Percentiles rank a stretch among this genome's conserved stretches.
phyloP scores from a whole-genome alignment of 495 filamentous ascomycete genomes.

The Friedmanniomyces endolithicus region DNA sequence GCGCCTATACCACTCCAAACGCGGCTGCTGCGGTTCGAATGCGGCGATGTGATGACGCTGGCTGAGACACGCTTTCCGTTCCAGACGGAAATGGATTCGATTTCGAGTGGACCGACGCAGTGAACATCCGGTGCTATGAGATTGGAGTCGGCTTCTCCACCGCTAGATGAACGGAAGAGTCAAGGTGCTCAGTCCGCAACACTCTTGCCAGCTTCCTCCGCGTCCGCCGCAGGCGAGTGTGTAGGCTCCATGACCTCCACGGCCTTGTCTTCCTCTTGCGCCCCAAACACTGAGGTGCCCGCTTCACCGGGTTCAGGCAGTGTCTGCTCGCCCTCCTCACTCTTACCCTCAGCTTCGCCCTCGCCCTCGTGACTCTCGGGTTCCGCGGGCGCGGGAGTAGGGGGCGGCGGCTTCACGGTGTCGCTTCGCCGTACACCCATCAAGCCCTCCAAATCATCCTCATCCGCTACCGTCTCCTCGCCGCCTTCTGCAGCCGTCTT shows the following conservation, averaged over 20 bases:
- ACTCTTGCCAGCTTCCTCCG: conserved; percentile 8
- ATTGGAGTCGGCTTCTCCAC: too few species aligned
- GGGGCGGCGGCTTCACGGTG: neutral
- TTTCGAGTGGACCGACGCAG: too few species aligned
- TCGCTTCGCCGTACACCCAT: neutral
- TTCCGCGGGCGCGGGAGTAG: neutral
- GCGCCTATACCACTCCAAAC: too few species aligned
- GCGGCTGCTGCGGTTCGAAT: too few species aligned
- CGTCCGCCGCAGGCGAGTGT: neutral
- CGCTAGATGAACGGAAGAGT: too few species aligned
- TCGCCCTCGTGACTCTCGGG: neutral
- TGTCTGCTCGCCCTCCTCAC: neutral
- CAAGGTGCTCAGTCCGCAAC: conserved; percentile 4
- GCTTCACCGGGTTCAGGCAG: neutral
- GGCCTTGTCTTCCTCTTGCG: neutral
- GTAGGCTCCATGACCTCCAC: neutral
- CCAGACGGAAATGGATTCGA: too few species aligned
- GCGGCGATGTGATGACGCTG: too few species aligned
- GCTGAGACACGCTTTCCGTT: too few species aligned
- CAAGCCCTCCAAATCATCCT: neutral
- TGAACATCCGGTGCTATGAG: too few species aligned
- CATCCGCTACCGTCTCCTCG: neutral
- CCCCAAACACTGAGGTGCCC: neutral
- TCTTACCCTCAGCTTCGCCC: neutral
- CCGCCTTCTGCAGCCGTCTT: neutral